Base-by-base conservation (phyloP, 768 basidiomycete genomes). In the Boletellus sp. region DNA sequence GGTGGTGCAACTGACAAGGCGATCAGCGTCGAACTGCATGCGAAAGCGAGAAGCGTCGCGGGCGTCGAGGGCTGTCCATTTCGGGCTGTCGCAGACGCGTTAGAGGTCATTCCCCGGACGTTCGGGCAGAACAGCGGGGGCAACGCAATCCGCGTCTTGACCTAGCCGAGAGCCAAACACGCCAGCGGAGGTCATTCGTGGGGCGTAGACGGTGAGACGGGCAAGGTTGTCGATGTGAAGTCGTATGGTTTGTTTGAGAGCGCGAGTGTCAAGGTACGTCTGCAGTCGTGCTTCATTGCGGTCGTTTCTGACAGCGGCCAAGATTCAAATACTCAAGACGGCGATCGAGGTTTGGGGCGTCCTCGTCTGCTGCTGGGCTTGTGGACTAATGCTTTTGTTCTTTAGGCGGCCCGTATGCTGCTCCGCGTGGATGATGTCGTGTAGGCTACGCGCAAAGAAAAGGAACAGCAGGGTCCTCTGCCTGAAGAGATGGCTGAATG, bases 1-100 rank as follows among this genome's bases (percentile, higher is more conserved):
- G 94, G 95, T 17, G 95, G 96, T 37, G 95, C 96, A 22, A 95
- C 93, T 4, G 96, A 99, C 74, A 97, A 97, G 93, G 96, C 95
- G 0, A 85, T 98, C 69, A 85, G 84, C 32, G 92, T 96, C 3
- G 91, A 87, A 1, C 69, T 98, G 56, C 87, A 89, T 42, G 77
- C 79, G 9, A 89, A 85, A 67, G 90, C 90, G 17, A 77, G 87
- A 12, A 83, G 74, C 40, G 77, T 96, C 51, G 83, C 84, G 15
- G 94, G 95, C 13, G 87, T 94, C 15, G 92, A 94, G 65, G 88
- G 86, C 1, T 93, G 90, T 77, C 93, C 94, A 9, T 94, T 85
- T 72, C 74, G 87, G 39, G 93, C 94, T 22, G 92, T 98, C 11
- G 89, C 89, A 0, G 95, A 98, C 59, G 94, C 96, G 28, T 85